phyloP scores from a whole-genome alignment of 2,329 filamentous ascomycete species.

The Ciborinia camelliae region DNA sequence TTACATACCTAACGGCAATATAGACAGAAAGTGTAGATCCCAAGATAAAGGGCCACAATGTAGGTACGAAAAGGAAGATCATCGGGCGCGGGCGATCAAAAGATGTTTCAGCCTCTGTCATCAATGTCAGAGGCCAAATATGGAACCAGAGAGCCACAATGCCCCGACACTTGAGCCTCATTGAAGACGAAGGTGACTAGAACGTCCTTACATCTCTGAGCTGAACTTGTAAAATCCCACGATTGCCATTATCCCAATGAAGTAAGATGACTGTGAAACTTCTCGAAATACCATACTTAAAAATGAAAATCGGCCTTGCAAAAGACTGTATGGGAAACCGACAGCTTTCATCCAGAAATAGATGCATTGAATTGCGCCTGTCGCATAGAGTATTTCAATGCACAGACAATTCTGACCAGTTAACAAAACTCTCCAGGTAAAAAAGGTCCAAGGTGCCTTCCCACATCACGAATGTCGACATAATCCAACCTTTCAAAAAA shows the following conservation, averaged over 20 bases:
- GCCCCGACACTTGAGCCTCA: not conserved
- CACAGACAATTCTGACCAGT: not conserved
- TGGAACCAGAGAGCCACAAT: not conserved
- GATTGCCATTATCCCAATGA: not conserved
- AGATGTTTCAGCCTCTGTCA: not conserved
- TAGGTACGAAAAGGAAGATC: not conserved
- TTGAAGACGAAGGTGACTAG: not conserved
- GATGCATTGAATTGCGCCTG: not conserved
- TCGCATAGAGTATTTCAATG: not conserved
- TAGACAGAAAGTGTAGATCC: no score
- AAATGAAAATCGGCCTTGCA: not conserved
- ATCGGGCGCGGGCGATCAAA: not conserved
- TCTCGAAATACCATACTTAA: not conserved
- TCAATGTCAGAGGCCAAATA: not conserved
- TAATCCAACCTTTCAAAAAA: not conserved
- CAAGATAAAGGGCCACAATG: not conserved
- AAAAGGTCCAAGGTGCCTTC: not conserved
- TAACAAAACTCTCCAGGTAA: not conserved
- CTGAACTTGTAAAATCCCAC: not conserved
- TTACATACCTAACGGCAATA: not conserved
- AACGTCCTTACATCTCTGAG: not conserved
- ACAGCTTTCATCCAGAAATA: not conserved
- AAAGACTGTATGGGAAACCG: not conserved
- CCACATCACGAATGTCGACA: not conserved
- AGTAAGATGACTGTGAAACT: not conserved